Evolutionary conservation across 768 basidiomycete genomes (phyloP), one percentile per base, ranked within the genome.

Genomic region (Kwoniella bestiolae): DNA sequence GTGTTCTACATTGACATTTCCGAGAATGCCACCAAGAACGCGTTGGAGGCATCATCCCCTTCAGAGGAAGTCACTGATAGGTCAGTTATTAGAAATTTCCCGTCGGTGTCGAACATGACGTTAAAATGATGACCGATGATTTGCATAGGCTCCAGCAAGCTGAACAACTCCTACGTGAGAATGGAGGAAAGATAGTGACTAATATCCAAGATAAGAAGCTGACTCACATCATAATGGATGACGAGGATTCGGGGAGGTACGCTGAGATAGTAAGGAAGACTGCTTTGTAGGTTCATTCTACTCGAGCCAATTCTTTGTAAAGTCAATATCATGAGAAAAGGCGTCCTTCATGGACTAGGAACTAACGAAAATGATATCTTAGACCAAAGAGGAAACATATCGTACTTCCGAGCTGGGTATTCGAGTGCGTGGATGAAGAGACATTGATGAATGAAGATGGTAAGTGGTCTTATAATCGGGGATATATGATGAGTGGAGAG

Each of bases 1-100:
- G 88, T 87, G 70, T 94, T 95, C 80, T 97, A 96, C 81, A 84
- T 98, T 38, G 94, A 98, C 79, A 86, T 90, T 2, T 85, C 88
- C 0, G 84, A 84, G 23, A 92, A 92, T 72, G 92, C 94, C 0
- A 80, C 77, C 7, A 82, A 84, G 76, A 85, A 91, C 67, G 86
- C 85, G 9, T 86, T 95, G 84, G 50, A 31, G 2, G 66, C 2
- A 83, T 89, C 34, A 86, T 86, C 56, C 77, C 85, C 51, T 86
- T 85, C 77, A 72, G 86, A 45, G n/a, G 55, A 50, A 16, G 64
- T 56, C 5, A 86, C 86, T 72, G 81, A 82, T 28, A 84, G 84
- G 92, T 89, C 62, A 69, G 84, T 78, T 28, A 14, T n/a, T 12
- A 50, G 4, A 11, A 16, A 52, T 11, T 29, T 46, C 57, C 4